Evolutionary conservation across 345 rosid species (phyloP).

Genomic region (Melaleuca alternifolia): DNA sequence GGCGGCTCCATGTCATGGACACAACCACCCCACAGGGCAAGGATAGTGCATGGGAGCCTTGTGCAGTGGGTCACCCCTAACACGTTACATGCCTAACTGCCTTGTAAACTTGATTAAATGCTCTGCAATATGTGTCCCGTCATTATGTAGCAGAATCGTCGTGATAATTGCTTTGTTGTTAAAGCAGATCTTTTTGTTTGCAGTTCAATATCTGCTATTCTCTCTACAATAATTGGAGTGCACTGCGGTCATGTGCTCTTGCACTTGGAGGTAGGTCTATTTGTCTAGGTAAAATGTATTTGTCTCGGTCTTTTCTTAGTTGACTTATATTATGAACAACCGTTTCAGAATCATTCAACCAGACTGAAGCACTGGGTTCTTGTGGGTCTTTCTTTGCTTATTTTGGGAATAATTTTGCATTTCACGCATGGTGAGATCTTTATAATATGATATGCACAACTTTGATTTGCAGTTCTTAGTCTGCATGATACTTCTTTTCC

Average conservation of each 20-base stretch:
- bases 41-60: not conserved
- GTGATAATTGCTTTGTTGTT: not conserved
- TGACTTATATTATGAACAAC: not conserved
- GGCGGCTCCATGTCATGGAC: not conserved
- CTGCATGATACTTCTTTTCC: not conserved
- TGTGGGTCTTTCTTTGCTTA: conserved; percentile 46
- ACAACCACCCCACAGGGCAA: not conserved
- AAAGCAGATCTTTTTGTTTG: conserved; percentile 6
- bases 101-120: not conserved
- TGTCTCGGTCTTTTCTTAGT: not conserved
- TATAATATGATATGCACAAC: not conserved
- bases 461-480: not conserved
- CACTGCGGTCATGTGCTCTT: conserved; percentile 80
- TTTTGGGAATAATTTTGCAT: conserved; percentile 56
- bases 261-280: conserved; percentile 44
- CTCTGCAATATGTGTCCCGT: not conserved
- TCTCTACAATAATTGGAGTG: conserved; percentile 70
- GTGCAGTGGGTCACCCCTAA: not conserved
- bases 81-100: not conserved
- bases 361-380: conserved; percentile 72
- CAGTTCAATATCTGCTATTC: conserved; percentile 75
- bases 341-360: conserved; percentile 39
- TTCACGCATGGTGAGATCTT: conserved; percentile 50
- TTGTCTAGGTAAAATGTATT: not conserved
- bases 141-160: not conserved